These are phyloP conservation scores for Ganoderma multipileum DNA, from an alignment of 1,284 basidiomycete species.

Conservation along the genomic window DNA sequence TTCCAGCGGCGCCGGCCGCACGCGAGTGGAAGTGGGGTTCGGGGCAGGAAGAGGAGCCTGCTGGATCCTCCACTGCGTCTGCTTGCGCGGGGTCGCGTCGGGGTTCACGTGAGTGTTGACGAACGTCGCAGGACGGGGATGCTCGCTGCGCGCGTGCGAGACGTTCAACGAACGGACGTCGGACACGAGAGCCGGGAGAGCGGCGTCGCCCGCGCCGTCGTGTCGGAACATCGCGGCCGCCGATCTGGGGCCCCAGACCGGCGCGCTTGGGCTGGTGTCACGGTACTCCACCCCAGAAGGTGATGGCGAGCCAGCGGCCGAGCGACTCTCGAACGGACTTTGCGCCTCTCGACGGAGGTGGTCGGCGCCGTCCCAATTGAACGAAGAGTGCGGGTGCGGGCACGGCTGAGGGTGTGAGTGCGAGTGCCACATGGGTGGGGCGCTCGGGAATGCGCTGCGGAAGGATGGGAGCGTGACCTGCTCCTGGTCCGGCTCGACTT, in stretches of 20 bases:
- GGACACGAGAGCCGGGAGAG: background rate
- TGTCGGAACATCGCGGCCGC: background rate
- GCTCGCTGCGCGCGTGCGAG: constrained; percentile 2
- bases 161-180: constrained; percentile 14
- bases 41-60: background rate
- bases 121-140: background rate
- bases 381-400: too few species aligned
- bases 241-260: constrained; percentile 6
- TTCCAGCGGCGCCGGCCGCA: constrained; percentile 8
- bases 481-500: constrained; percentile 13
- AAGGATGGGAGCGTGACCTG: constrained; percentile 12
- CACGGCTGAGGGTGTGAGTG: background rate
- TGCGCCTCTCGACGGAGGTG: background rate
- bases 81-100: background rate
- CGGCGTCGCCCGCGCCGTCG: background rate
- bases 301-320: background rate
- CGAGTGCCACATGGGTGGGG: background rate
- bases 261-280: background rate
- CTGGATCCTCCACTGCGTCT: constrained; percentile 1
- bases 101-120: background rate
- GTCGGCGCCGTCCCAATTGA: constrained; percentile 3
- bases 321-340: background rate
- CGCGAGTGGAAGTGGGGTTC: background rate
- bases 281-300: constrained; percentile 7
- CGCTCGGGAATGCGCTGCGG: constrained; percentile 1